These are phyloP conservation scores for Glycine latifolia DNA, from an alignment of 306 rosid genomes.

Conservation along the genomic window DNA sequence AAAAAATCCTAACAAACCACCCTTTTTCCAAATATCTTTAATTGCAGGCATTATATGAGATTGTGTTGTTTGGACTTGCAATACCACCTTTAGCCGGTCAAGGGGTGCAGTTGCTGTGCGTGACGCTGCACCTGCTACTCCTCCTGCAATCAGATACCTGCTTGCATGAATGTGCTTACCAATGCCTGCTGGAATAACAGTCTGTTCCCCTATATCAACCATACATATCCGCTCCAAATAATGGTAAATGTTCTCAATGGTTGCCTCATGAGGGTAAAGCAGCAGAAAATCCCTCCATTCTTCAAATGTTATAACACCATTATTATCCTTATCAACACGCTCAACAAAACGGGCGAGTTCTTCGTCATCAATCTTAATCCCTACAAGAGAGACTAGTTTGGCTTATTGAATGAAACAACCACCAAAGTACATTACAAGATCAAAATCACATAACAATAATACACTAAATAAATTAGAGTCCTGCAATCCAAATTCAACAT, in stretches of 20 bases:
- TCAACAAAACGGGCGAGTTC: conserved; percentile 97
- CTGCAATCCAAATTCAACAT: conserved; percentile 28
- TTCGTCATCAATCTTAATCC: conserved; percentile 92
- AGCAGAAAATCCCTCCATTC: conserved; percentile 98
- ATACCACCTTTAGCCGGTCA: conserved; percentile 84
- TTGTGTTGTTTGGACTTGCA: conserved; percentile 83
- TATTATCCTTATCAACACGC: conserved; percentile 93
- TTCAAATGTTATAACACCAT: conserved; percentile 93
- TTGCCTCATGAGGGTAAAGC: conserved; percentile 94
- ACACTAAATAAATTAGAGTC: conserved; percentile 30
- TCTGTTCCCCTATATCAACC: conserved; percentile 93
- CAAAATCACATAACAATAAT: conserved; percentile 17
- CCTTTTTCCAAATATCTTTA: conserved; percentile 73
- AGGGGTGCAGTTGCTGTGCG: conserved; percentile 97
- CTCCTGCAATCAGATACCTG: conserved; percentile 93
- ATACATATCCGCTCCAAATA: conserved; percentile 93
- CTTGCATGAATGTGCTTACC: conserved; percentile 83
- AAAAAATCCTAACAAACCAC: conserved; percentile 82
- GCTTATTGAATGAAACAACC: conserved; percentile 64
- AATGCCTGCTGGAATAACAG: conserved; percentile 89
- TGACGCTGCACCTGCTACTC: conserved; percentile 92
- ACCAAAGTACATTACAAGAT: conserved; percentile 34
- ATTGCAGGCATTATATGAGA: conserved; percentile 79
- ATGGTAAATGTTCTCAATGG: conserved; percentile 95
- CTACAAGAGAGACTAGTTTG: conserved; percentile 70